Base-by-base conservation (phyloP, 768 basidiomycete genomes). In the Crucibulum laeve region DNA sequence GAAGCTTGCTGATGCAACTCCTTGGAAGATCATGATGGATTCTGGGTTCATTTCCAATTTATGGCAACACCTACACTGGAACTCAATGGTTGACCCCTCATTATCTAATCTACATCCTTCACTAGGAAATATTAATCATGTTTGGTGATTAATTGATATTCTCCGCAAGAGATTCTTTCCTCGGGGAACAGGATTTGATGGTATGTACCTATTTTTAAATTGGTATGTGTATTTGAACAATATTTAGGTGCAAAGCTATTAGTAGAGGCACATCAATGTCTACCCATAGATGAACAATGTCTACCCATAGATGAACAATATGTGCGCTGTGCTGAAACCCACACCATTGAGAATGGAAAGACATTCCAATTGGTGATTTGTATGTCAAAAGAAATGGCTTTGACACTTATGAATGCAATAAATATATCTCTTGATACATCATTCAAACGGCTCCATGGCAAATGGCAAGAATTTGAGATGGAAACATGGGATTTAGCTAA, bases 1-100 rank as follows among this genome's bases (percentile, higher is more conserved):
- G 59, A 49, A 51, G 42, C 56, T 61, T 1, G 56, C 56, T 0
- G 59, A 61, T 43, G 53, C 56, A n/a, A 61, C 60, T 8, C 60
- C 60, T 13, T 45, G 53, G 14, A 51, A 49, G n/a, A 47, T 59
- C 3, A 35, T 59, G 25, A 28, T 55, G 5, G 53, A 61, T 30
- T 50, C 49, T 6, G 56, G 51, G 1, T 61, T 61, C 34, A 52
- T 56, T 32, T 6, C n/a, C 3, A 40, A 37, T 5, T 38, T 55
- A 10, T 48, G 49, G 2, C 19, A 49, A 11, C 6, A 39, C 4
- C 47, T 60, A 5, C 43, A 46, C 10, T 60, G 57, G 55, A 37
- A 60, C 40, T 26, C 49, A 0, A 30, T 8, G 8, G 8, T 30
- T 30, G 28, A 30, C n/a, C 28, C 28, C 8, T n/a, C 28, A 30